These are phyloP conservation scores for Penicillium samsonianum DNA, from an alignment of 495 filamentous ascomycete species.

Conservation along the genomic window DNA sequence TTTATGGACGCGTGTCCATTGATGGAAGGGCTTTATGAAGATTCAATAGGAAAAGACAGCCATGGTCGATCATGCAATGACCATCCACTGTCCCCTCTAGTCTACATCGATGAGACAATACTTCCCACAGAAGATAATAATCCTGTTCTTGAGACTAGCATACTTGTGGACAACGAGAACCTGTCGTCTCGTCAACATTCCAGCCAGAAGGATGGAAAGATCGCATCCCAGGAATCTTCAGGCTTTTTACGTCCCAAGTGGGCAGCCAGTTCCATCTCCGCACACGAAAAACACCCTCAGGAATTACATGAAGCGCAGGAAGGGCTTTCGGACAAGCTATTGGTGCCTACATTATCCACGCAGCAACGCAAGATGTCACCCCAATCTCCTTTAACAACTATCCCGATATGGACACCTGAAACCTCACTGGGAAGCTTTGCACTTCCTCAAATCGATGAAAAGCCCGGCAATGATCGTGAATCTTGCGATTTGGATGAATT, in stretches of 20 bases:
- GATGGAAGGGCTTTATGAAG: not conserved
- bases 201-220: constrained; percentile 11
- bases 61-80: not conserved
- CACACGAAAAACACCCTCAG: not conserved
- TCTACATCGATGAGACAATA: constrained; percentile 28
- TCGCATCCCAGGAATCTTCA: not conserved
- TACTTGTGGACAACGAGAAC: constrained; percentile 32
- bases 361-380: constrained; percentile 8
- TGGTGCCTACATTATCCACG: not conserved
- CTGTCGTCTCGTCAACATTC: constrained; percentile 21
- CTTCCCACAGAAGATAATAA: not conserved
- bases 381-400: constrained; percentile 28
- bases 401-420: constrained; percentile 25
- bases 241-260: not conserved
- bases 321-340: not conserved
- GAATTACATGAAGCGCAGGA: not conserved
- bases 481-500: constrained; percentile 16
- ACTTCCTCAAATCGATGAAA: not conserved
- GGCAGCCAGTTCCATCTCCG: not conserved
- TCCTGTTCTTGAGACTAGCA: not conserved
- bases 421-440: constrained; percentile 14
- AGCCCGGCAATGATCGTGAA: not conserved
- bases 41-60: too few relatives aligned
- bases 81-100: constrained; percentile 7
- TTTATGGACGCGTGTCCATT: constrained; percentile 1